A percentile compares a stretch with the other conserved stretches of the same genome.
These are phyloP conservation scores for Helminthosporium solani DNA, from an alignment of 2,329 filamentous ascomycete species.

Conservation along the genomic window DNA sequence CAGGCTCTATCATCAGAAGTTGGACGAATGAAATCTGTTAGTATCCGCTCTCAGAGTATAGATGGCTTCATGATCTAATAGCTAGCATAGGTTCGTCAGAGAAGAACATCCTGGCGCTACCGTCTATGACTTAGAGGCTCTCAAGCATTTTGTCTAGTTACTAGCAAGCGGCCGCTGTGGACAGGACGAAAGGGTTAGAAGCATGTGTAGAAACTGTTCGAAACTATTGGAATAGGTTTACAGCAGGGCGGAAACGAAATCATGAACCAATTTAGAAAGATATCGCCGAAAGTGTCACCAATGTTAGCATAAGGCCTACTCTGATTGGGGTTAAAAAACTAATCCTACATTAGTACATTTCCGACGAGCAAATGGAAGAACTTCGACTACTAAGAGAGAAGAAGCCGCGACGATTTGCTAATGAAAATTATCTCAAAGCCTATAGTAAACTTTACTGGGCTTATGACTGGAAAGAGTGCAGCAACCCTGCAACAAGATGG, in stretches of 20 bases:
- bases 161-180: constrained; percentile 1
- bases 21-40: constrained; percentile 7
- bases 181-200: constrained; percentile 5
- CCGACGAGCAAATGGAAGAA: constrained; percentile 5
- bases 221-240: constrained; percentile 18
- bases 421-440: constrained; percentile 4
- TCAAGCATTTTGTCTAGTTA: constrained; percentile 6
- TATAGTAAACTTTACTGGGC: constrained; percentile 5
- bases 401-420: constrained; percentile 8
- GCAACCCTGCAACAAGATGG: constrained; percentile 11
- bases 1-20: constrained; percentile 8
- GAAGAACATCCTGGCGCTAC: constrained; percentile 4
- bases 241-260: constrained; percentile 10
- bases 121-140: constrained; percentile 7
- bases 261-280: constrained; percentile 12
- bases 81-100: neutral
- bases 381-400: constrained; percentile 6
- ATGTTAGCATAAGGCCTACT: constrained; percentile 3
- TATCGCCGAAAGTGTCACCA: constrained; percentile 8
- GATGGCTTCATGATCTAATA: too few species aligned
- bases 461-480: constrained; percentile 13
- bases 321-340: neutral
- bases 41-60: neutral
- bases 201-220: constrained; percentile 14
- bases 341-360: constrained; percentile 6